phyloP scores from a whole-genome alignment of 2,329 filamentous ascomycete species.

The Boeremia lycopersici region DNA sequence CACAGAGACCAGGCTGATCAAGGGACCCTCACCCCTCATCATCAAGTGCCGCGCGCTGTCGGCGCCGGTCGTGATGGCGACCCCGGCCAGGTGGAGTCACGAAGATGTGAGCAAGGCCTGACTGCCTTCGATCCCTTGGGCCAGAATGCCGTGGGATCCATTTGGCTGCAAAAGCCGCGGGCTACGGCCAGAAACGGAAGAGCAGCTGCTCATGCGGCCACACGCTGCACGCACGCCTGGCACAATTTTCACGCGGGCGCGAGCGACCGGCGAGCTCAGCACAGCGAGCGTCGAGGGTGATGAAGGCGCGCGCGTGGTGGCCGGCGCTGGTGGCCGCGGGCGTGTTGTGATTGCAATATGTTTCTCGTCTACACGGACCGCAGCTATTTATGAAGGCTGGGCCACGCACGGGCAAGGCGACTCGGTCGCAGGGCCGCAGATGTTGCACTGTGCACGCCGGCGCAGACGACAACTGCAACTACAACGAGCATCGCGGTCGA shows the following conservation, averaged over 20 bases:
- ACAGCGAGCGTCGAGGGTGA: background rate
- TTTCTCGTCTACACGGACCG: slow-evolving; percentile 31
- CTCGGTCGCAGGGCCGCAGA: slow-evolving; percentile 12
- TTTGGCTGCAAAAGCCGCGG: slow-evolving; percentile 16
- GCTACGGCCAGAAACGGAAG: slow-evolving; percentile 36
- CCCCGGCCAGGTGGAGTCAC: slow-evolving; percentile 16
- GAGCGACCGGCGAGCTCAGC: slow-evolving; percentile 16
- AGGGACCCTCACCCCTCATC: slow-evolving; percentile 16
- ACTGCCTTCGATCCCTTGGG: slow-evolving; percentile 11
- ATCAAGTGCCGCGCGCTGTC: slow-evolving; percentile 17
- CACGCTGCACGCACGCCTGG: slow-evolving; percentile 19
- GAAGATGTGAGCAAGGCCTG: slow-evolving; percentile 16
- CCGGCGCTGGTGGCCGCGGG: background rate
- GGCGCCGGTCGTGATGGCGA: slow-evolving; percentile 20
- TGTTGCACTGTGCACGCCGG: slow-evolving; percentile 1
- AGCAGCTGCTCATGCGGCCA: slow-evolving; percentile 30
- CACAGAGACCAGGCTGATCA: slow-evolving; percentile 25
- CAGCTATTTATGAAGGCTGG: slow-evolving; percentile 23
- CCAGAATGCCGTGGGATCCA: slow-evolving; percentile 23
- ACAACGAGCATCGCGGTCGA: background rate
- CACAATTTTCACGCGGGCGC: slow-evolving; percentile 28
- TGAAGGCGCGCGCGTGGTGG: background rate
- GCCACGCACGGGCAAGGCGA: slow-evolving; percentile 14
- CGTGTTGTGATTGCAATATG: slow-evolving; percentile 31
- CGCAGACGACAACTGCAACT: slow-evolving; percentile 4